Base-by-base conservation (phyloP, 768 basidiomycete genomes). In the Psilocybe tampanensis region DNA sequence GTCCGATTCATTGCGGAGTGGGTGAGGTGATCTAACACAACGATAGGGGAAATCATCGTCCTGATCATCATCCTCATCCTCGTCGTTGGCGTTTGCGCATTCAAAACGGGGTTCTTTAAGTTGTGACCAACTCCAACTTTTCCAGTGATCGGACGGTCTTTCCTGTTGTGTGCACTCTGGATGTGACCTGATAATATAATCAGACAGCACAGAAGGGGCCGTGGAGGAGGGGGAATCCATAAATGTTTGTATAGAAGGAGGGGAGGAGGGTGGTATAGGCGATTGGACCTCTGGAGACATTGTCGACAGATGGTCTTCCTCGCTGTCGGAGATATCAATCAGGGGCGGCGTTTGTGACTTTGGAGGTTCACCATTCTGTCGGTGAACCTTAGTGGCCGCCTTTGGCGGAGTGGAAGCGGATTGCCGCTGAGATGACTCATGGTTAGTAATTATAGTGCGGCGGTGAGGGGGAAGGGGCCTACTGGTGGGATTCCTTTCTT, bases 61-160 rank as follows among this genome's bases (percentile, higher is more conserved):
- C 24, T 56, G 49, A 24, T 66, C 61, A 22, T 56, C 56, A 24
- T 56, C 53, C 52, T 55, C 57, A 42, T 52, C 54, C 23, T 24
- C 50, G 39, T 56, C 51, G 53, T 59, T 39, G 36, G 48, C 47
- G 33, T 48, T 23, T 47, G 55, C 52, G 44, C 49, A 63, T 36
- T 47, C 53, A 55, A 76, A 77, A 24, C 64, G 71, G 45, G 76
- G 72, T 17, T 64, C 49, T 55, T 70, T 71, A 29, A 79, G 68
- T 43, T 75, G 76, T 42, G 75, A 71, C 79, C 80, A 80, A 52
- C 67, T 74, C 80, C 80, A 81, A 47, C 70, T 65, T 32, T 72
- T 67, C 75, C 78, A 77, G 54, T 67, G 60, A 41, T 59, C 65
- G 26, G 41, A 59, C 44, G 47, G 55, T 44, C 32, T 44, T 39